phyloP scores from a whole-genome alignment of 2,329 filamentous ascomycete genomes.

The Aspergillus alliaceus region DNA sequence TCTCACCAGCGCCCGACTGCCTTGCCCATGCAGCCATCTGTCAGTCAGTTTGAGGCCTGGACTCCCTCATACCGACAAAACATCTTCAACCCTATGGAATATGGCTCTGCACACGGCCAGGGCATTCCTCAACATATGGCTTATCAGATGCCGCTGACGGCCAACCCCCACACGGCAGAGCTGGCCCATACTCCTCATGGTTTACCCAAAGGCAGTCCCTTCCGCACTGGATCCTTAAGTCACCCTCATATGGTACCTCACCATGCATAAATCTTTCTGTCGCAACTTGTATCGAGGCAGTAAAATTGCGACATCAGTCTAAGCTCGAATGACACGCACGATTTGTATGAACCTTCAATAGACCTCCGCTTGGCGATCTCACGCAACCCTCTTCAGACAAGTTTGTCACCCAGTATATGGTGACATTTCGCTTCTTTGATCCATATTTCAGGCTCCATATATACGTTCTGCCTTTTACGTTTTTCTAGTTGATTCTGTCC shows the following conservation, averaged over 20 bases:
- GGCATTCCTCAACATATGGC: conserved; percentile 28
- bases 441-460: conserved; percentile 24
- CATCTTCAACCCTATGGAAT: conserved; percentile 35
- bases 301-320: conserved; percentile 7
- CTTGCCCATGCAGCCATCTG: conserved; percentile 20
- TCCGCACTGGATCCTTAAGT: conserved; percentile 33
- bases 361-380: conserved; percentile 1
- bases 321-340: conserved; percentile 26
- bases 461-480: conserved; percentile 12
- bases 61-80: conserved; percentile 34
- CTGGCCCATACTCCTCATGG: conserved; percentile 18
- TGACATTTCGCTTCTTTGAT: conserved; percentile 9
- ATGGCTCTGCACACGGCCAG: conserved; percentile 22
- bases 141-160: conserved; percentile 29
- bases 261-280: conserved; percentile 17
- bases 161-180: conserved; percentile 23
- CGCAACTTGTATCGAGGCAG: not conserved
- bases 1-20: conserved; percentile 19
- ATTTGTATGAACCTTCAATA: conserved; percentile 26
- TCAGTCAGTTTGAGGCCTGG: conserved; percentile 33
- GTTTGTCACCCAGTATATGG: not conserved
- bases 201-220: conserved; percentile 23
- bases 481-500: conserved; percentile 7
- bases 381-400: not conserved
- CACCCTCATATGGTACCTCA: conserved; percentile 23